These are phyloP conservation scores for Marvania coccoides DNA, from an alignment of 139 green algal species.

Conservation along the genomic window DNA sequence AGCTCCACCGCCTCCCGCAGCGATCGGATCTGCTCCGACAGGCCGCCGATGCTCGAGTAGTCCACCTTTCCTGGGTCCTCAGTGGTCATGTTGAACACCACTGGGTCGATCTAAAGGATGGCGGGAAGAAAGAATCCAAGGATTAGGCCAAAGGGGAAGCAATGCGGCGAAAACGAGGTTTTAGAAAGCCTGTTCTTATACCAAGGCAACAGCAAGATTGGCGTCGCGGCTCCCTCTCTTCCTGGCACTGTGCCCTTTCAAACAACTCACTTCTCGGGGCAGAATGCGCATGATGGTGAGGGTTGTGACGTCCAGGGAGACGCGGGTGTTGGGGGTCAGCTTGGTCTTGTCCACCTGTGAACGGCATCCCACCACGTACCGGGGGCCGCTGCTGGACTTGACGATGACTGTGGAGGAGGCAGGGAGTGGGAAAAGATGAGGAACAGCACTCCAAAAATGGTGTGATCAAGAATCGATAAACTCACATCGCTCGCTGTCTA, in stretches of 20 bases:
- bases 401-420: constrained; percentile 84
- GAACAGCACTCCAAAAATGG: background rate
- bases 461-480: constrained; percentile 3
- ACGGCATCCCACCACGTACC: constrained; percentile 96
- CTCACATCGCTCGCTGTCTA: constrained; percentile 96
- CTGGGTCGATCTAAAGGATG: constrained; percentile 86
- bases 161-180: background rate
- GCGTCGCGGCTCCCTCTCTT: too few species aligned
- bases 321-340: constrained; percentile 83
- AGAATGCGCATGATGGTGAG: constrained; percentile 98
- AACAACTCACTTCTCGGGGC: constrained; percentile 85
- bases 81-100: constrained; percentile 98
- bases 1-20: constrained; percentile 96
- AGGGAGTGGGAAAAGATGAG: background rate
- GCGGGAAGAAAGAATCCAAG: too few species aligned
- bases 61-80: constrained; percentile 97
- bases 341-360: constrained; percentile 94
- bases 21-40: constrained; percentile 84
- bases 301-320: constrained; percentile 98
- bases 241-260: too few species aligned
- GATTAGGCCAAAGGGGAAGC: background rate
- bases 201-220: too few species aligned
- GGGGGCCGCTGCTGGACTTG: constrained; percentile 94
- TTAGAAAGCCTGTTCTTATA: background rate
- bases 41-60: constrained; percentile 92